Evolutionary conservation across 352 stramenopile species (phyloP).

Genomic region (Pythium coloratum): DNA sequence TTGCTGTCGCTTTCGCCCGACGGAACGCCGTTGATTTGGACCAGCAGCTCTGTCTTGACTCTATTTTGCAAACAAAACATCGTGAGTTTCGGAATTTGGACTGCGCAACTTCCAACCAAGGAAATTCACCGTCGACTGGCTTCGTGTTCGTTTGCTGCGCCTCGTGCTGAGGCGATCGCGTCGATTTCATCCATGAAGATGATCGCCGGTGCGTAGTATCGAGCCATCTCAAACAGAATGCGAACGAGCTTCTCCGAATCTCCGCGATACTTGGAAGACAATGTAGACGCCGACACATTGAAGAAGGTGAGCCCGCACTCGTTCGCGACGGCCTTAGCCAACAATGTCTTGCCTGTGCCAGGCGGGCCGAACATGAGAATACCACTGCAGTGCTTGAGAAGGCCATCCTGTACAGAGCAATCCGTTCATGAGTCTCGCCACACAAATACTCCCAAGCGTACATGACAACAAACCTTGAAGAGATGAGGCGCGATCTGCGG

Average conservation of each 20-base stretch:
- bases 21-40: slow-evolving; percentile 96
- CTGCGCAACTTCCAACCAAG: not conserved
- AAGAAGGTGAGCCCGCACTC: slow-evolving; percentile 98
- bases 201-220: slow-evolving; percentile 95
- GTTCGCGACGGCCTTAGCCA: slow-evolving; percentile 88
- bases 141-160: slow-evolving; percentile 81
- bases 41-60: slow-evolving; percentile 97
- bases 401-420: slow-evolving; percentile 46
- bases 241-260: slow-evolving; percentile 96
- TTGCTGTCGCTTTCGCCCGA: slow-evolving; percentile 42
- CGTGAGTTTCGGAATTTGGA: not conserved
- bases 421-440: not conserved
- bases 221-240: slow-evolving; percentile 98
- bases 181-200: slow-evolving; percentile 99
- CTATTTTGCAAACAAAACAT: slow-evolving; percentile 24
- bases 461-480: slow-evolving; percentile 43
- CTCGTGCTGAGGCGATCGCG: slow-evolving; percentile 81
- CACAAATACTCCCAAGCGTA: not conserved
- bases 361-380: slow-evolving; percentile 87
- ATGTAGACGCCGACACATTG: slow-evolving; percentile 92
- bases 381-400: slow-evolving; percentile 79
- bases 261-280: slow-evolving; percentile 94
- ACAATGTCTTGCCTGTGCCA: slow-evolving; percentile 89
- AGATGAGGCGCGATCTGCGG: slow-evolving; percentile 81
- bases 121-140: slow-evolving; percentile 63